phyloP scores from a whole-genome alignment of 2,329 filamentous ascomycete genomes.

The Cercospora sp. region DNA sequence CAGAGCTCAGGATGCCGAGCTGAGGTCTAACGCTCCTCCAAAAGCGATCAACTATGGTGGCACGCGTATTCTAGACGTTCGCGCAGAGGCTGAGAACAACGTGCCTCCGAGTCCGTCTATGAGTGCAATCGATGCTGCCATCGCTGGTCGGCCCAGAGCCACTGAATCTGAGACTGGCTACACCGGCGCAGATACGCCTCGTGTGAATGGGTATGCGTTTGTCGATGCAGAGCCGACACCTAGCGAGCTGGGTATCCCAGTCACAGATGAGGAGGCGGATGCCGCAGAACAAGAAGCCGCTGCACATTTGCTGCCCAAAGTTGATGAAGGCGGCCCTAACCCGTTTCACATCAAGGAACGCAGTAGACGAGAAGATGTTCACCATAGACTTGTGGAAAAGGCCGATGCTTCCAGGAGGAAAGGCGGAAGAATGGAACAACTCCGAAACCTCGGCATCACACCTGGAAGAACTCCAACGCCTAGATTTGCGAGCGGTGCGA shows the following conservation, averaged over 20 bases:
- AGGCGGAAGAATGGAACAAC: conserved; percentile 51
- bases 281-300: conserved; percentile 41
- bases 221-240: conserved; percentile 73
- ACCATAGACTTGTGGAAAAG: conserved; percentile 82
- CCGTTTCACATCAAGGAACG: conserved; percentile 79
- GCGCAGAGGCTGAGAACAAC: conserved; percentile 32
- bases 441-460: conserved; percentile 41
- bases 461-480: conserved; percentile 63
- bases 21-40: conserved; percentile 69
- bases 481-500: conserved; percentile 61
- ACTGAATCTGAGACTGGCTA: conserved; percentile 62
- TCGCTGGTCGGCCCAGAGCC: conserved; percentile 67
- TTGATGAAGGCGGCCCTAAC: conserved; percentile 61
- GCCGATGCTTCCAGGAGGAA: conserved; percentile 70
- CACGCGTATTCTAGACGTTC: conserved; percentile 63
- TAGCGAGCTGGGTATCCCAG: conserved; percentile 57
- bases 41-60: conserved; percentile 79
- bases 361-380: conserved; percentile 74
- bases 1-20: conserved; percentile 66
- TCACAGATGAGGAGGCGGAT: conserved; percentile 38
- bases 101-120: conserved; percentile 77
- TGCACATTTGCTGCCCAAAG: conserved; percentile 46
- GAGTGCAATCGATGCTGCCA: conserved; percentile 80
- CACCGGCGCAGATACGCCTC: conserved; percentile 74
- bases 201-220: conserved; percentile 91